Evolutionary conservation across 2,329 filamentous ascomycete species (phyloP).

Genomic region (Gaeumannomyces tritici): DNA sequence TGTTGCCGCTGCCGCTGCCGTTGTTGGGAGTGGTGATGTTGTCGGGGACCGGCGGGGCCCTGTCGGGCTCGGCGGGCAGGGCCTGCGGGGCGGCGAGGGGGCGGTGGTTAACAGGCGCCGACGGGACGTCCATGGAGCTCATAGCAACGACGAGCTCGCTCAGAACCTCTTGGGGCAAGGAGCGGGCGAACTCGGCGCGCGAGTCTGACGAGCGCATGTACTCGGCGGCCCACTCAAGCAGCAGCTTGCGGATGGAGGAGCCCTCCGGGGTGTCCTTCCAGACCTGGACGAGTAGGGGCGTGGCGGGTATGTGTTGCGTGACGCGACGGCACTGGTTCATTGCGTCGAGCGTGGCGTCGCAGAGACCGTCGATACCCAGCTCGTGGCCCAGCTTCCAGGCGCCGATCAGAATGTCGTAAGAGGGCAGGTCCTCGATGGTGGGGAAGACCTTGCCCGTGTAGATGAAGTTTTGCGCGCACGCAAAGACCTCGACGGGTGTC

Average conservation of each 20-base stretch:
- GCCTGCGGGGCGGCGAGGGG: not conserved
- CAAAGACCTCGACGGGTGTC: slow-evolving; percentile 38
- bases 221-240: slow-evolving; percentile 53
- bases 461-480: slow-evolving; percentile 43
- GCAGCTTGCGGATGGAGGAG: slow-evolving; percentile 46
- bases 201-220: slow-evolving; percentile 50
- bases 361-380: slow-evolving; percentile 44
- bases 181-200: slow-evolving; percentile 48
- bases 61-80: slow-evolving; percentile 8
- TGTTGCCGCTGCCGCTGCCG: too few species aligned
- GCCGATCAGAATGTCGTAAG: slow-evolving; percentile 43
- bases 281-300: slow-evolving; percentile 48
- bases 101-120: slow-evolving; percentile 3
- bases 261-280: slow-evolving; percentile 54
- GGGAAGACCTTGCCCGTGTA: slow-evolving; percentile 40
- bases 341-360: slow-evolving; percentile 43
- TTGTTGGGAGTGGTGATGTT: too few species aligned
- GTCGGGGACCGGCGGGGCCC: slow-evolving; percentile 8
- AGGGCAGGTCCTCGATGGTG: slow-evolving; percentile 30
- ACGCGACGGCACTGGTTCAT: slow-evolving; percentile 46
- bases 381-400: slow-evolving; percentile 47
- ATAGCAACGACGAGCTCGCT: slow-evolving; percentile 54
- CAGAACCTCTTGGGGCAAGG: slow-evolving; percentile 51
- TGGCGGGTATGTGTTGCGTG: slow-evolving; percentile 46
- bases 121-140: slow-evolving; percentile 40